Base-by-base conservation (phyloP, 2,329 filamentous ascomycete genomes). In the Fusarium subglutinans region DNA sequence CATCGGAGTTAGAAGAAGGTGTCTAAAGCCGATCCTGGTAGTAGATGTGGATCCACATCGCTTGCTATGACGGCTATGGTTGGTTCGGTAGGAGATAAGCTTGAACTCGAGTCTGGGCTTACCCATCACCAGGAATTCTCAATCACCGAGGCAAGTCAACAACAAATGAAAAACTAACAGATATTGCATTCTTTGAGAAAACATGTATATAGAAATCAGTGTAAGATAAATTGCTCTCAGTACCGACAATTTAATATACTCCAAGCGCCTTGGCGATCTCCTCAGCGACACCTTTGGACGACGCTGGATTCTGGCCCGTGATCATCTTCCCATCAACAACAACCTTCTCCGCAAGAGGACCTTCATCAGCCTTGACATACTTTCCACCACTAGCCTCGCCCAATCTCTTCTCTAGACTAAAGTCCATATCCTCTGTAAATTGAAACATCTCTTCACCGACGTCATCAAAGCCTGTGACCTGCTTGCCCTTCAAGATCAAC, bases 101-200 rank as follows among this genome's bases (percentile, higher is more conserved):
- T 40, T 54, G 24, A 54, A 28, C 7, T 22, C 9, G 7, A 54
- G 24, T 17, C n/a, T 26, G 10, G 5, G 18, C 50, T 54, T 24
- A 35, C 8, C 22, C n/a, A 9, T 15, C 6, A 26, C 11, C 2
- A 1, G 6, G 7, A 20, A 22, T 37, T 13, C 18, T 38, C 24
- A 28, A 5, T 13, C 20, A 1, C 24, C 5, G 9, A 4, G 1
- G 5, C 2, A 7, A 12, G 13, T 22, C 1, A 26, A 15, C 14
- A 28, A 4, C 2, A 26, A 3, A 22, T 10, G 0, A 0, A 12
- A n/a, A 28, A 8, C 8, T 14, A 4, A 18, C 2, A 7, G 0
- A 6, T 54, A 0, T 24, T 24, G 4, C 4, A 24, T 24, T 24
- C 2, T 14, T 14, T 24, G 13, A 5, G 17, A 17, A 13, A n/a